A percentile compares a stretch with the other conserved stretches of the same genome.
phyloP scores from a whole-genome alignment of 1,284 basidiomycete genomes.

The Rhodotorula sp. region DNA sequence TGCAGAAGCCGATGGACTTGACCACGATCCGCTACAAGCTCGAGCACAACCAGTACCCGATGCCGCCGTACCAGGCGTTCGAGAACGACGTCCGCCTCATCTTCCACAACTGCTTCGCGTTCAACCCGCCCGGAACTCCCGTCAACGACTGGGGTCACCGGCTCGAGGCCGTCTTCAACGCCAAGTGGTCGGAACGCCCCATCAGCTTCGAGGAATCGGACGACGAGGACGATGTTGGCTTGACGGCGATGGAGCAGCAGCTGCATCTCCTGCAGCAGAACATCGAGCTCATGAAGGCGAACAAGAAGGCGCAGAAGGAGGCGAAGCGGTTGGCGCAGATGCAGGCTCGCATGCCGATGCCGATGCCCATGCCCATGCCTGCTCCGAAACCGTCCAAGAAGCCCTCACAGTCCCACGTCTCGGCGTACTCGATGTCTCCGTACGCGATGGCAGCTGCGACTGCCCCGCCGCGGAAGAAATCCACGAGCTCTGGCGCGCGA shows the following conservation, averaged over 20 bases:
- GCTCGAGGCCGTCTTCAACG: constrained; percentile 80
- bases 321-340: constrained; percentile 21
- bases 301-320: constrained; percentile 36
- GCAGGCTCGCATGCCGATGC: constrained; percentile 19
- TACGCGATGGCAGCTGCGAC: constrained; percentile 7
- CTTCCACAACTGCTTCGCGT: constrained; percentile 87
- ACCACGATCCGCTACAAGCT: constrained; percentile 83
- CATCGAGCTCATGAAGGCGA: constrained; percentile 40
- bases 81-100: constrained; percentile 89
- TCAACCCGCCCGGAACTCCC: constrained; percentile 83
- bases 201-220: constrained; percentile 28
- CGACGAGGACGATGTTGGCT: constrained; percentile 40
- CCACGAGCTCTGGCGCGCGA: constrained; percentile 4
- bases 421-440: constrained; percentile 17
- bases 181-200: constrained; percentile 70
- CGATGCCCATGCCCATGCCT: constrained; percentile 13
- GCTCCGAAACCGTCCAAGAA: constrained; percentile 11
- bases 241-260: constrained; percentile 43
- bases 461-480: constrained; percentile 20
- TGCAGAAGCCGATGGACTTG: constrained; percentile 94
- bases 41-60: constrained; percentile 69
- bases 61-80: constrained; percentile 76
- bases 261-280: constrained; percentile 40
- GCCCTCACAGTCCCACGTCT: constrained; percentile 13
- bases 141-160: constrained; percentile 80